Base-by-base conservation (phyloP, 352 stramenopile species). In the Globisporangium cylindrosporum region DNA sequence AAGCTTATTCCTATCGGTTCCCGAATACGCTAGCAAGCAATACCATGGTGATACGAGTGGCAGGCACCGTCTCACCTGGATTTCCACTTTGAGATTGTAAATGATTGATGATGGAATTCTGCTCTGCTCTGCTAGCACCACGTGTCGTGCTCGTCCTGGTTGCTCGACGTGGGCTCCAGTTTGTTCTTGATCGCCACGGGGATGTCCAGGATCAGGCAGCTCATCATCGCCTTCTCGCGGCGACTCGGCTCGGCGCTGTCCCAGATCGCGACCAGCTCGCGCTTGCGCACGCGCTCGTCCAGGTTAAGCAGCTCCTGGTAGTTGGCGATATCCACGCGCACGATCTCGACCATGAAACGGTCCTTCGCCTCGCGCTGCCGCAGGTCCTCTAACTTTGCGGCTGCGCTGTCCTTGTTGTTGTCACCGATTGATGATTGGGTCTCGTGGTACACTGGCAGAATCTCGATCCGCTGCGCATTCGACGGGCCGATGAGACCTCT, bases 271-370 rank as follows among this genome's bases (percentile, higher is more conserved):
- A 73, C 71, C 2, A 90, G 62, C 59, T 82, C 72, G 9, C 77
- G 68, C 8, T 70, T 69, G 22, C 73, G 73, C 9, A 71, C 66
- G 8, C 76, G 72, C 15, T 89, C 80, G 24, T 79, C 68, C 12
- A 86, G 41, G 55, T 70, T 70, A 27, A 77, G 69, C 10, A 91
- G 70, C 58, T 82, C 68, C 12, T 61, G 22, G 54, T 84, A 90
- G 48, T 71, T 73, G 4, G 72, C 63, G 15, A 70, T 66, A 4
- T 76, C 76, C 18, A 93, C 67, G 46, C 77, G 81, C 12, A 84
- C 74, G n/a, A 91, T 71, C 66, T 93, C 85, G 27, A 93, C 75
- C 53, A 91, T 73, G 71, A 93, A 93, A 1, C 73, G 73, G 67
- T 93, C 86, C n/a, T 82, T 85, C 10, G 74, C 74, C 63, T 92